phyloP scores from a whole-genome alignment of 345 rosid species.

The Aegle marmelos region DNA sequence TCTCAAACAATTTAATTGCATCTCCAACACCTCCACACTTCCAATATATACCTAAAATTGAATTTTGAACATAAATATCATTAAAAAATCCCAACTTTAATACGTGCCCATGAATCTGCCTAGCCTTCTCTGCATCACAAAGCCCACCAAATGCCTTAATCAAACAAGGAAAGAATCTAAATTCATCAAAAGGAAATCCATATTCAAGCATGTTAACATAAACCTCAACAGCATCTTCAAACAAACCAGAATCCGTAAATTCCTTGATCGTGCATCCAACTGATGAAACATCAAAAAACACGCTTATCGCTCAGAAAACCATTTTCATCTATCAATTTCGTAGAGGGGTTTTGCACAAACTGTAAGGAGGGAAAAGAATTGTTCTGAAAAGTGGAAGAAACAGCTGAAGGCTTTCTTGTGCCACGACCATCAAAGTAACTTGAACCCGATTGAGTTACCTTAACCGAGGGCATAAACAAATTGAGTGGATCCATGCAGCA shows the following conservation, averaged over 20 bases:
- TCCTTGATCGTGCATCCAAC: slow-evolving; percentile 26
- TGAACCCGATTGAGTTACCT: background rate
- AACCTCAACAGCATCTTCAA: slow-evolving; percentile 31
- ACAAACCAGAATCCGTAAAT: slow-evolving; percentile 27
- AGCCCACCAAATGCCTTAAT: slow-evolving; percentile 42
- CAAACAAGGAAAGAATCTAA: slow-evolving; percentile 36
- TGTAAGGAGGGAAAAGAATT: background rate
- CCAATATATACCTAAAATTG: slow-evolving; percentile 32
- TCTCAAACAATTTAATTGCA: slow-evolving; percentile 37
- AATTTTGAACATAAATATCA: slow-evolving; percentile 33
- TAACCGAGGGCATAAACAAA: background rate
- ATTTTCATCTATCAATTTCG: background rate
- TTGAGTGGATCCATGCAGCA: background rate
- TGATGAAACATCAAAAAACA: slow-evolving; percentile 19
- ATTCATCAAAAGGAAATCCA: slow-evolving; percentile 28
- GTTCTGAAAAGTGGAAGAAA: slow-evolving; percentile 7
- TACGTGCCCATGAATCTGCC: slow-evolving; percentile 42
- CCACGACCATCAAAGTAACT: background rate
- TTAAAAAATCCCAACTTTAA: slow-evolving; percentile 30
- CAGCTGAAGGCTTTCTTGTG: background rate
- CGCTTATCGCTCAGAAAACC: slow-evolving; percentile 10
- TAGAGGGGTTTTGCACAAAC: slow-evolving; percentile 5
- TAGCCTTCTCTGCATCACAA: slow-evolving; percentile 17
- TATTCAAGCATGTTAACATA: slow-evolving; percentile 33
- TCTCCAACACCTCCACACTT: slow-evolving; percentile 22